phyloP scores from a whole-genome alignment of 768 basidiomycete species.

The Leccinum incarnatum region DNA sequence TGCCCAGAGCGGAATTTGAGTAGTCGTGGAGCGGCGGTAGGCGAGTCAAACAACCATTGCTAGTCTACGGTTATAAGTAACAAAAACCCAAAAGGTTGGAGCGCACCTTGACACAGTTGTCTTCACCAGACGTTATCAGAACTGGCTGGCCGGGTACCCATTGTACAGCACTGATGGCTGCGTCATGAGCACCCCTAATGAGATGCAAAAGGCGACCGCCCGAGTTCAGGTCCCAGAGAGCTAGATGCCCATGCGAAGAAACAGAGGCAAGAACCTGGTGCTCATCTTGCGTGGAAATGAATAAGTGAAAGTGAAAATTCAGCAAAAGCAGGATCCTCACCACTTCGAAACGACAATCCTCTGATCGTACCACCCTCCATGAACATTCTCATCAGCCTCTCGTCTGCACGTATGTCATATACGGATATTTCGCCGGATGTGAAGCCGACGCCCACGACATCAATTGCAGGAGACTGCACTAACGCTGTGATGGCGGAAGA shows the following conservation, averaged over 20 bases:
- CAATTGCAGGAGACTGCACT: conserved; percentile 91
- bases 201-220: conserved; percentile 83
- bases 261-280: conserved; percentile 86
- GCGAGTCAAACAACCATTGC: conserved; percentile 99
- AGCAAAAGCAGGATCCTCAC: conserved; percentile 41
- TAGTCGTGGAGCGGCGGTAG: conserved; percentile 78
- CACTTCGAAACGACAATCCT: conserved; percentile 81
- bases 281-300: conserved; percentile 53
- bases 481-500: conserved; percentile 66
- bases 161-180: conserved; percentile 74
- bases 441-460: conserved; percentile 93
- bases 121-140: conserved; percentile 84
- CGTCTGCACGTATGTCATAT: conserved; percentile 88
- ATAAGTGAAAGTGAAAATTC: not conserved
- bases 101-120: conserved; percentile 91
- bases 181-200: conserved; percentile 86
- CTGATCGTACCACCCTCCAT: conserved; percentile 85
- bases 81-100: not conserved
- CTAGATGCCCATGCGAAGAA: conserved; percentile 83
- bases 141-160: conserved; percentile 95
- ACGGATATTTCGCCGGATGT: conserved; percentile 84
- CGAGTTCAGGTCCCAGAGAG: conserved; percentile 88
- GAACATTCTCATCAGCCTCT: conserved; percentile 81
- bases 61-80: conserved; percentile 31
- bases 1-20: conserved; percentile 94